Percentiles rank a stretch among this genome's conserved stretches.
phyloP scores from a whole-genome alignment of 345 rosid genomes.

The Erysimum cheiranthoides region DNA sequence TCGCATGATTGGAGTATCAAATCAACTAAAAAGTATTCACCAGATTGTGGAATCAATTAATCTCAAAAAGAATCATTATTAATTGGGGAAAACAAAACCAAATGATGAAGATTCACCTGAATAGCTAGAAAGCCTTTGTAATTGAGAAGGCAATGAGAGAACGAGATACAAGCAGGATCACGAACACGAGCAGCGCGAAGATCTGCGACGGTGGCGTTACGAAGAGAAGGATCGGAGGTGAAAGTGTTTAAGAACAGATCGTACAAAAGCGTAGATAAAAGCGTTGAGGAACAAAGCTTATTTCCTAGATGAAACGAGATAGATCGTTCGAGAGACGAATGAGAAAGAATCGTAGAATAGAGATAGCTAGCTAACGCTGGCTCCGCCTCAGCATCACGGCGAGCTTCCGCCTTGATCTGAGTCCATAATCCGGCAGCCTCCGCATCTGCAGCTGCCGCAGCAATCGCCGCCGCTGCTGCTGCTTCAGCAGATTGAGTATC shows the following conservation, averaged over 20 bases:
- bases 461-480: conserved; percentile 20
- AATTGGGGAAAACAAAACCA: not conserved
- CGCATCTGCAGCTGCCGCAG: conserved; percentile 46
- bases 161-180: conserved; percentile 95
- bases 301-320: conserved; percentile 91
- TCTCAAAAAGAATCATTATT: no score
- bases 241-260: conserved; percentile 89
- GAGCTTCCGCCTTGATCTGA: conserved; percentile 91
- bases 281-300: conserved; percentile 97
- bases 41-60: not conserved
- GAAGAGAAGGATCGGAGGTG: conserved; percentile 72
- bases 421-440: conserved; percentile 81
- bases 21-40: not conserved
- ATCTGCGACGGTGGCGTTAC: conserved; percentile 91
- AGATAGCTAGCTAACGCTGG: conserved; percentile 96
- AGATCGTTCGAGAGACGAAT: conserved; percentile 86
- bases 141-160: conserved; percentile 96
- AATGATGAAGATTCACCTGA: conserved; percentile 56
- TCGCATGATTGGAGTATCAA: no score
- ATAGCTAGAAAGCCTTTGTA: conserved; percentile 95
- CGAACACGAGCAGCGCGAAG: conserved; percentile 85
- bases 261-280: conserved; percentile 89
- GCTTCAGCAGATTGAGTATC: conserved; percentile 32
- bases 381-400: conserved; percentile 90
- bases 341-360: conserved; percentile 92